Base-by-base conservation (phyloP, 1,284 basidiomycete genomes). In the Exobasidium rhododendri region DNA sequence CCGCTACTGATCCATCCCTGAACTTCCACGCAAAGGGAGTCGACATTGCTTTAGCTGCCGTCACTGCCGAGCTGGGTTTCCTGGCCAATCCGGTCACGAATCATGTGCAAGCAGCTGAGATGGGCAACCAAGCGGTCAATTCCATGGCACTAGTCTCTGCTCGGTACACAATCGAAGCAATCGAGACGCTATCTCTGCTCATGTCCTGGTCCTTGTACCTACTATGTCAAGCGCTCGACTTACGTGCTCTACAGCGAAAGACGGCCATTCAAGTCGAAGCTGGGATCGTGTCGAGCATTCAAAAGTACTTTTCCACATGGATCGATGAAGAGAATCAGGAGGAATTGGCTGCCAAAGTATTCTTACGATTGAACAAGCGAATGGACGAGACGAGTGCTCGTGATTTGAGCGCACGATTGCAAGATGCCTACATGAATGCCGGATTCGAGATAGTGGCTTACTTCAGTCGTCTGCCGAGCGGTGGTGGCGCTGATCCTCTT, bases 51-150 rank as follows among this genome's bases (percentile, higher is more conserved):
- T n/a, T 61, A 5, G 65, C 64, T 30, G 64, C 64, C 31, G 62
- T 56, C 47, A 60, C 58, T 20, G 46, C 58, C 17, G 91, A 92
- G 80, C 84, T 92, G 20, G 90, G 89, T 6, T 87, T 85, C 77
- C 85, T 92, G n/a, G 90, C 90, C 1, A 87, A 85, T 74, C 90
- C 91, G 0, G 90, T 92, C 1, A 88, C 88, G 6, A 90, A 89
- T 2, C 89, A 90, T 74, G 86, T 91, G 32, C 89, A 92, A 44
- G n/a, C 47, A 14, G 65, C 65, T 14, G 65, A 67, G 54, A 64
- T 67, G 62, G 57, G 54, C 26, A 67, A 67, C 49, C 65, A 67
- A 58, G 59, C 59, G 0, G 40, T 67, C 28, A 67, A 67, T 60
- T 61, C 58, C 17, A 47, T 67, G 44, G 65, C 65, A 20, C 55